Percentiles rank a stretch among this genome's conserved stretches.
Evolutionary conservation across 352 stramenopile species (phyloP).

Genomic region (Aphanomyces euteiches): DNA sequence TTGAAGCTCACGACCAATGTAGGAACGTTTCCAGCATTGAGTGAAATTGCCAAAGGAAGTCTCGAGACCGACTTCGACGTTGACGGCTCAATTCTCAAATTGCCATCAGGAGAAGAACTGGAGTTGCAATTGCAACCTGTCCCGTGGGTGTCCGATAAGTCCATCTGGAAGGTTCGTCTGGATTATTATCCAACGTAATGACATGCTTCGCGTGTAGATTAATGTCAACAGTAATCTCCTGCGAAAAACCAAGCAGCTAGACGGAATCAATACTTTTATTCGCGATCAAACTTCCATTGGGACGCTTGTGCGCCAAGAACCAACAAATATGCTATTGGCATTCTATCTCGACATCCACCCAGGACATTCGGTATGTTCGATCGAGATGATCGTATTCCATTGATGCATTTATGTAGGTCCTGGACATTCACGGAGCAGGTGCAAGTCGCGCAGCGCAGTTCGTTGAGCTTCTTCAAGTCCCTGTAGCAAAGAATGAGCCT

Average conservation of each 20-base stretch:
- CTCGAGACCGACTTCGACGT: conserved; percentile 70
- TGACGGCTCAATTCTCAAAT: conserved; percentile 50
- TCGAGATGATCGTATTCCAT: background rate
- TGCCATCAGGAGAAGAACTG: conserved; percentile 53
- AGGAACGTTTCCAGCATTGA: conserved; percentile 48
- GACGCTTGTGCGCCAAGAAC: conserved; percentile 92
- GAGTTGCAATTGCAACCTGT: conserved; percentile 56
- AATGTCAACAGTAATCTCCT: conserved; percentile 74
- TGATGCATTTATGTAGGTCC: conserved; percentile 8
- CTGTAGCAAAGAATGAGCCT: background rate
- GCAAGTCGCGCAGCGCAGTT: conserved; percentile 23
- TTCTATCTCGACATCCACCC: conserved; percentile 89
- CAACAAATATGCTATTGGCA: conserved; percentile 93
- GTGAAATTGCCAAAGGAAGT: conserved; percentile 69
- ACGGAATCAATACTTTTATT: conserved; percentile 90
- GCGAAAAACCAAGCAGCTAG: conserved; percentile 82
- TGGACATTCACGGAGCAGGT: conserved; percentile 25
- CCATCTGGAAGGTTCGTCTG: conserved; percentile 58
- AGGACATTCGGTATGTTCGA: conserved; percentile 55
- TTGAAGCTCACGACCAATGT: background rate
- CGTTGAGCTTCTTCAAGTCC: conserved; percentile 8
- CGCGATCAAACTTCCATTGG: conserved; percentile 84
- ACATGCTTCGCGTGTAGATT: conserved; percentile 31
- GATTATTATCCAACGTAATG: background rate
- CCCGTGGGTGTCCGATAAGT: conserved; percentile 60